Conservation (phyloP, 352 stramenopile species). For the Albugo candida region DNA sequence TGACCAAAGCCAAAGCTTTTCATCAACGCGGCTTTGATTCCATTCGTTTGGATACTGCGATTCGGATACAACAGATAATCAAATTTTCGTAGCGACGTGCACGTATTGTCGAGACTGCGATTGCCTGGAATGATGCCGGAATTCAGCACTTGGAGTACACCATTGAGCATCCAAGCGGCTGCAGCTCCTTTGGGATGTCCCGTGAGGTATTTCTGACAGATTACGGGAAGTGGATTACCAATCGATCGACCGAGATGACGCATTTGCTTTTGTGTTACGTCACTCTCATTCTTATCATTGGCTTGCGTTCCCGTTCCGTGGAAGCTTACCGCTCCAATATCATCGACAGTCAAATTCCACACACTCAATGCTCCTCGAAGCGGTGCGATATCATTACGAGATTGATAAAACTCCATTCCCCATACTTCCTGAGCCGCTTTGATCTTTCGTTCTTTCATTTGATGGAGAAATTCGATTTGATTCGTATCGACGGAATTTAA, state of each 20-base stretch:
- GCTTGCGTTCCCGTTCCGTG: constrained; percentile 67
- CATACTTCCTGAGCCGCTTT: constrained; percentile 41
- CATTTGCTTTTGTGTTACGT: constrained; percentile 75
- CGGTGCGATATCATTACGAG: constrained; percentile 41
- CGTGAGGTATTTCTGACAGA: constrained; percentile 72
- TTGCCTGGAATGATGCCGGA: constrained; percentile 59
- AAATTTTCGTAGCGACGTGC: constrained; percentile 40
- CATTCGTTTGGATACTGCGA: constrained; percentile 50
- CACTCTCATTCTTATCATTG: constrained; percentile 79
- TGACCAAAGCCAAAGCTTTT: constrained; percentile 79
- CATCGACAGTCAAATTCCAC: constrained; percentile 64
- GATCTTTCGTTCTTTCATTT: constrained; percentile 51
- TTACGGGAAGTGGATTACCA: constrained; percentile 56
- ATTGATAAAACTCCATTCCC: constrained; percentile 43
- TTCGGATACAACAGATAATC: constrained; percentile 70
- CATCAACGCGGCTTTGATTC: constrained; percentile 56
- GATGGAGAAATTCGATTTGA: constrained; percentile 25
- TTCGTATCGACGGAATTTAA: constrained; percentile 17
- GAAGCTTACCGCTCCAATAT: constrained; percentile 69
- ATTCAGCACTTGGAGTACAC: constrained; percentile 62
- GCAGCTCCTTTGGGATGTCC: constrained; percentile 68
- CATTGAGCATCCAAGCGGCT: constrained; percentile 70
- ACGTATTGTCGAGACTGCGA: constrained; percentile 69
- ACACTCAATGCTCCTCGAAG: constrained; percentile 51
- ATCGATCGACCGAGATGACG: constrained; percentile 42